Conservation (phyloP, 2,329 filamentous ascomycete genomes). For the Fusarium longipes region DNA sequence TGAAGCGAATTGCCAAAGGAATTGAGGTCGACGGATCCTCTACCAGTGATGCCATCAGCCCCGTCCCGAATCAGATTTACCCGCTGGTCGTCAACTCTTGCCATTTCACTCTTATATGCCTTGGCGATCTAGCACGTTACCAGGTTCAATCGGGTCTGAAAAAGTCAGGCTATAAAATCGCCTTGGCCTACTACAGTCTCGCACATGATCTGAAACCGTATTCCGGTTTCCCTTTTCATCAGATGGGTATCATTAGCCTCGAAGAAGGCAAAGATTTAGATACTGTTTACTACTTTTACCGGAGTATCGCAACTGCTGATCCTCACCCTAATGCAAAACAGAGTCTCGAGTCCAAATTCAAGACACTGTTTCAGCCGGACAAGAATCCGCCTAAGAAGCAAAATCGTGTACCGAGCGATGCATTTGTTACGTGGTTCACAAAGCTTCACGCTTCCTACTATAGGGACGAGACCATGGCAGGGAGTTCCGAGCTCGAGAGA, state of each 20-base stretch:
- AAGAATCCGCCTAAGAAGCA: slow-evolving; percentile 48
- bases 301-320: slow-evolving; percentile 78
- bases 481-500: slow-evolving; percentile 83
- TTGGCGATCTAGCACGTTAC: slow-evolving; percentile 92
- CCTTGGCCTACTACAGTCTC: slow-evolving; percentile 85
- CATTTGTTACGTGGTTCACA: slow-evolving; percentile 83
- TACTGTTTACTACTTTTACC: slow-evolving; percentile 89
- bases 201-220: slow-evolving; percentile 82
- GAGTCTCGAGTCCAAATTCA: slow-evolving; percentile 86
- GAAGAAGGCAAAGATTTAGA: slow-evolving; percentile 83
- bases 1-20: slow-evolving; percentile 57
- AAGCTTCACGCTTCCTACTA: slow-evolving; percentile 88
- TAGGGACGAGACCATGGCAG: slow-evolving; percentile 77
- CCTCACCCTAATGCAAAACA: slow-evolving; percentile 79
- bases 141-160: slow-evolving; percentile 79
- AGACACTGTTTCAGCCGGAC: slow-evolving; percentile 58
- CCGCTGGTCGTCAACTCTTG: slow-evolving; percentile 77
- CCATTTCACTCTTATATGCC: slow-evolving; percentile 83
- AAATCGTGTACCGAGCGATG: slow-evolving; percentile 61
- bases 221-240: slow-evolving; percentile 87
- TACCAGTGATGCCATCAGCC: slow-evolving; percentile 54
- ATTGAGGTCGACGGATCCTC: slow-evolving; percentile 53
- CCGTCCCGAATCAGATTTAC: slow-evolving; percentile 62
- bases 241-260: slow-evolving; percentile 86
- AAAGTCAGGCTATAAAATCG: slow-evolving; percentile 80